Conservation (phyloP, 768 basidiomycete genomes). For the Amanita rimosa region DNA sequence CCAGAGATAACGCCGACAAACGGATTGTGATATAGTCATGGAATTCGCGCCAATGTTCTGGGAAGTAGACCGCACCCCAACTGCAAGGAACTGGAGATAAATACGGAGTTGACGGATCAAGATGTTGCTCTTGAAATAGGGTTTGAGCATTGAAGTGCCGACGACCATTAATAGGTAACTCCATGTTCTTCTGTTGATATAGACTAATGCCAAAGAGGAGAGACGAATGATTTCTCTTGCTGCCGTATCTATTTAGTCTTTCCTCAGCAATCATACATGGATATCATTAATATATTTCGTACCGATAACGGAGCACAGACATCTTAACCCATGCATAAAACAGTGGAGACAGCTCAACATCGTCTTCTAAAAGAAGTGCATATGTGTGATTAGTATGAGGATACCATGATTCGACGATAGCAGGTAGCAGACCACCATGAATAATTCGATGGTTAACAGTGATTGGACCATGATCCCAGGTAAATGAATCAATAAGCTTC, state of each 20-base stretch:
- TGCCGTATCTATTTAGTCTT: conserved; percentile 40
- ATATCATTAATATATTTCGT: conserved; percentile 2
- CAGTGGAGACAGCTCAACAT: conserved; percentile 74
- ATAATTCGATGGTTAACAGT: conserved; percentile 62
- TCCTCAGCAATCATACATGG: not conserved
- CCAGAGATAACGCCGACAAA: conserved; percentile 37
- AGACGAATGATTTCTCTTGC: conserved; percentile 23
- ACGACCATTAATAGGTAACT: conserved; percentile 59
- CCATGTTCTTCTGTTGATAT: conserved; percentile 78
- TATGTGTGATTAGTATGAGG: conserved; percentile 63
- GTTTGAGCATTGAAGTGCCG: conserved; percentile 53
- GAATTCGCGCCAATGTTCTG: conserved; percentile 82
- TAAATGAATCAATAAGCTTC: conserved; percentile 31
- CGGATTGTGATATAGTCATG: conserved; percentile 66
- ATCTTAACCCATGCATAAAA: conserved; percentile 85
- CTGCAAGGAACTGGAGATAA: conserved; percentile 83
- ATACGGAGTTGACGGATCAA: conserved; percentile 50
- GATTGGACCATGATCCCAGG: conserved; percentile 51
- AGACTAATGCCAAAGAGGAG: conserved; percentile 72
- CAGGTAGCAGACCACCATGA: conserved; percentile 71
- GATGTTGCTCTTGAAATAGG: conserved; percentile 36
- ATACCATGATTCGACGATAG: conserved; percentile 88
- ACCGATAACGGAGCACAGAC: conserved; percentile 69
- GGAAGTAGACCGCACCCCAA: conserved; percentile 90
- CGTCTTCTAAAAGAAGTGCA: conserved; percentile 76